phyloP scores from a whole-genome alignment of 768 basidiomycete genomes.

The Boletus rubescentipes region DNA sequence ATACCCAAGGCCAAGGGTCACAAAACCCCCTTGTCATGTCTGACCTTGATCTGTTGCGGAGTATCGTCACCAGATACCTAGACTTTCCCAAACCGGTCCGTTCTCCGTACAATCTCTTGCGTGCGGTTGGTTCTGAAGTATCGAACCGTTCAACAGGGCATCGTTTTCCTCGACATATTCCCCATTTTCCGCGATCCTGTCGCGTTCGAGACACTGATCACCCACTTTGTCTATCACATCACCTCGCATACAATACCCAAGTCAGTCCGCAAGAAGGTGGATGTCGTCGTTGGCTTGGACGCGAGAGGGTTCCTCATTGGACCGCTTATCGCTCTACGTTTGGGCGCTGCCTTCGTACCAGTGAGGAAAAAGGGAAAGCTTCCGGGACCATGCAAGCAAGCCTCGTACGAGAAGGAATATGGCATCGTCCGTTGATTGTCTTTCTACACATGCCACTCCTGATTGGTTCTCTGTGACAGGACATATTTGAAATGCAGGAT shows the following conservation, averaged over 20 bases:
- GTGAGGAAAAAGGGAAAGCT: constrained; percentile 94
- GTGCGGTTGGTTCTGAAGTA: background rate
- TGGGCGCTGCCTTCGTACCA: constrained; percentile 94
- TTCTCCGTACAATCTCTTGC: background rate
- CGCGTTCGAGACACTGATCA: constrained; percentile 88
- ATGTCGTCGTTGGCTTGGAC: constrained; percentile 93
- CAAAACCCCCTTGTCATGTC: constrained; percentile 49
- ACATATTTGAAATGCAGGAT: constrained; percentile 94
- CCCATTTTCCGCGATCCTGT: constrained; percentile 86
- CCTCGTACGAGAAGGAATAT: constrained; percentile 90
- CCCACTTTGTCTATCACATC: constrained; percentile 83
- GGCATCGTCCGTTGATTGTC: constrained; percentile 56
- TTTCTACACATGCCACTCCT: background rate
- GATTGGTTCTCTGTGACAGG: constrained; percentile 44
- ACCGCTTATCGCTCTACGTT: constrained; percentile 84
- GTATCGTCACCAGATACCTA: constrained; percentile 56
- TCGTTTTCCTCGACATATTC: constrained; percentile 93
- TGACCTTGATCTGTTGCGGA: constrained; percentile 71
- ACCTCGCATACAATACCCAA: constrained; percentile 71
- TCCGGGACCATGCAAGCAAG: constrained; percentile 78
- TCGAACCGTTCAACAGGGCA: constrained; percentile 52
- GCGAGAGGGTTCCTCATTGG: constrained; percentile 95
- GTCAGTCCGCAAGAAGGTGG: constrained; percentile 65
- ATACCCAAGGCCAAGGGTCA: constrained; percentile 9
- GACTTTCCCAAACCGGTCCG: constrained; percentile 91